Base-by-base conservation (phyloP, 2,329 filamentous ascomycete species). In the Claviceps sp. region DNA sequence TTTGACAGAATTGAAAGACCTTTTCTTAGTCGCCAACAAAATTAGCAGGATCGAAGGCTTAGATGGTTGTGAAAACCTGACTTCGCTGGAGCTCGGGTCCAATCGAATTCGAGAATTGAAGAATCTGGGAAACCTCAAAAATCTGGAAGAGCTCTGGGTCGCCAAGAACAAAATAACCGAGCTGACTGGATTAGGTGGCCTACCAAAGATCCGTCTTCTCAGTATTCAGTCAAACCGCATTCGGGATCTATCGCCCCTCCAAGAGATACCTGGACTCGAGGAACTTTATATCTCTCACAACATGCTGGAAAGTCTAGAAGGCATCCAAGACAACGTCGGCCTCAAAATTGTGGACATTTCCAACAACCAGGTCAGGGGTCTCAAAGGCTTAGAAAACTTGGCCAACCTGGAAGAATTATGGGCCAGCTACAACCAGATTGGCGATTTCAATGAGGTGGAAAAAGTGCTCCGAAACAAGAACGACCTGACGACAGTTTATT, bases 201-300 rank as follows among this genome's bases (percentile, higher is more conserved):
- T 98, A 30, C 75, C 81, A 8, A 90, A 87, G 59, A 78, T 98
- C 46, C 85, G 84, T 56, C 87, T 97, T 49, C 81, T 98, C 50
- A 94, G 88, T 61, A 89, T 98, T 60, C 93, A 97, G 69, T 93
- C 89, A 42, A 98, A 98, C 73, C 86, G 93, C 49, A 86, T 98
- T 59, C 84, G 81, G 53, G 78, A 82, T 57, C 78, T 98, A 16
- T 75, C 81, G 11, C 89, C 89, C 2, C 78, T 98, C 17, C 77
- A 78, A n/a, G 73, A 80, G 10, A 80, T 91, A 1, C 76, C 80
- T 4, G 80, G 81, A 48, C 82, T 98, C 0, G 88, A 96, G 68
- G 93, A 98, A 68, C 77, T 98, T 13, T 96, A 98, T 70, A 85
- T 97, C 58, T 94, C 89, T 5, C 89, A 98, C 74, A 98, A 98